Conservation (phyloP, 371 early-diverging fungal genomes). For the Amoeboaphelidium occidentale region DNA sequence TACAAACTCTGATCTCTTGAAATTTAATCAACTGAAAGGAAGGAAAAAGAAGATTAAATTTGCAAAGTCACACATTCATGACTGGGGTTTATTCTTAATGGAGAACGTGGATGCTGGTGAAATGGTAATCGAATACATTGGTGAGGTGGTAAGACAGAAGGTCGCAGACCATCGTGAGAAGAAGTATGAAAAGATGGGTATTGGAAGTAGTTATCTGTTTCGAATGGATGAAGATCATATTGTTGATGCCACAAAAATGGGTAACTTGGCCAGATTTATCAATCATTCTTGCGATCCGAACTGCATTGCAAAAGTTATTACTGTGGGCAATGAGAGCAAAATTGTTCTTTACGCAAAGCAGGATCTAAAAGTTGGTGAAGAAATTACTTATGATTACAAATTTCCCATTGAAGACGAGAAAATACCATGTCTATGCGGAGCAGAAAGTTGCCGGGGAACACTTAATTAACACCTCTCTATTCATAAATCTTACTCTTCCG, state of each 20-base stretch:
- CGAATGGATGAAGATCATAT: slow-evolving; percentile 83
- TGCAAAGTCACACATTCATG: slow-evolving; percentile 72
- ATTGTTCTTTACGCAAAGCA: slow-evolving; percentile 36
- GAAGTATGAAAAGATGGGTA: slow-evolving; percentile 64
- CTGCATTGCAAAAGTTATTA: slow-evolving; percentile 78
- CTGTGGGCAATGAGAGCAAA: slow-evolving; percentile 57
- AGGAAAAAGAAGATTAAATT: slow-evolving; percentile 67
- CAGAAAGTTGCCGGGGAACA: slow-evolving; percentile 49
- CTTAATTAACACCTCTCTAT: too few species aligned
- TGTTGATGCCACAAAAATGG: slow-evolving; percentile 93
- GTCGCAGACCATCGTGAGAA: slow-evolving; percentile 89
- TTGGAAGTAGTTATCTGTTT: slow-evolving; percentile 73
- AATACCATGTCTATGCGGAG: slow-evolving; percentile 83
- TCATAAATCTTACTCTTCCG: too few species aligned
- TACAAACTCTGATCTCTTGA: background rate
- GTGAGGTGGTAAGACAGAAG: slow-evolving; percentile 85
- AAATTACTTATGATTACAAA: slow-evolving; percentile 97
- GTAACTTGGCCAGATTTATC: slow-evolving; percentile 91
- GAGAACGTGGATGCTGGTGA: slow-evolving; percentile 64
- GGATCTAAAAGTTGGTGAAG: slow-evolving; percentile 61
- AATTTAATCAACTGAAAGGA: slow-evolving; percentile 58
- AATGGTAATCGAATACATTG: slow-evolving; percentile 94
- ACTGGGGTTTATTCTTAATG: slow-evolving; percentile 86
- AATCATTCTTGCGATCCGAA: slow-evolving; percentile 96
- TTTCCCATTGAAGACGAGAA: slow-evolving; percentile 76